Percentiles rank a stretch among this genome's conserved stretches.
Evolutionary conservation across 208 protist species (phyloP).

Genomic region (Leptomonas seymouri): DNA sequence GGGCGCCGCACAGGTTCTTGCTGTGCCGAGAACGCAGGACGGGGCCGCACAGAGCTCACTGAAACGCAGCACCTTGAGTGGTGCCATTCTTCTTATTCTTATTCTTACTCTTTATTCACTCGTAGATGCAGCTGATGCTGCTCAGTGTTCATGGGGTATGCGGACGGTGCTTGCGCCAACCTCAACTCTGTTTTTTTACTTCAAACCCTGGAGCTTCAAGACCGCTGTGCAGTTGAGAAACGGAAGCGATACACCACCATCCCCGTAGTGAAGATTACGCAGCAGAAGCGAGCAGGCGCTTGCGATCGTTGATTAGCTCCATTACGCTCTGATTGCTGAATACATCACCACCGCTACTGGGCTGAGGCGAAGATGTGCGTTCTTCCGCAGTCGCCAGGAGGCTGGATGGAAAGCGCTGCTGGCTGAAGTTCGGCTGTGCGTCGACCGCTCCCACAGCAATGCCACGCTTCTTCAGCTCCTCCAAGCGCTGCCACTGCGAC

Average conservation of each 20-base stretch:
- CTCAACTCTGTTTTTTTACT: too few relatives aligned
- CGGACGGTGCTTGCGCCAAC: too few relatives aligned
- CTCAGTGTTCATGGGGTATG: too few relatives aligned
- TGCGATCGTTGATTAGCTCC: slow-evolving; percentile 34
- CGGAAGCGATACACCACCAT: too few relatives aligned
- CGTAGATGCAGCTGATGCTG: too few relatives aligned
- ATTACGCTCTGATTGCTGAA: slow-evolving; percentile 22
- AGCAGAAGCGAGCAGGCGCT: slow-evolving; percentile 12
- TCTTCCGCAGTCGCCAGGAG: background rate
- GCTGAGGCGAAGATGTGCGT: background rate
- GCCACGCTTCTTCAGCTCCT: slow-evolving; percentile 47
- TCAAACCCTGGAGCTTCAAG: too few relatives aligned
- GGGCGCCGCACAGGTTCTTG: background rate
- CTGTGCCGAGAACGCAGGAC: too few relatives aligned
- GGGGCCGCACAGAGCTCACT: too few relatives aligned
- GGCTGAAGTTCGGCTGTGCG: background rate
- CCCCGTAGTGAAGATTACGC: too few relatives aligned
- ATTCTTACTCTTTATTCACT: too few relatives aligned
- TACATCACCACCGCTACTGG: background rate
- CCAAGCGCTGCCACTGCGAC: slow-evolving; percentile 74
- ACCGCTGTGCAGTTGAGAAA: too few relatives aligned
- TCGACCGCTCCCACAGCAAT: background rate
- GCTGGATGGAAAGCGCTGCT: background rate
- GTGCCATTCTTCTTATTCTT: too few relatives aligned
- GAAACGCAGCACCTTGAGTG: background rate